phyloP scores from a whole-genome alignment of 2,329 filamentous ascomycete genomes.

The Colletotrichum chlorophyti region DNA sequence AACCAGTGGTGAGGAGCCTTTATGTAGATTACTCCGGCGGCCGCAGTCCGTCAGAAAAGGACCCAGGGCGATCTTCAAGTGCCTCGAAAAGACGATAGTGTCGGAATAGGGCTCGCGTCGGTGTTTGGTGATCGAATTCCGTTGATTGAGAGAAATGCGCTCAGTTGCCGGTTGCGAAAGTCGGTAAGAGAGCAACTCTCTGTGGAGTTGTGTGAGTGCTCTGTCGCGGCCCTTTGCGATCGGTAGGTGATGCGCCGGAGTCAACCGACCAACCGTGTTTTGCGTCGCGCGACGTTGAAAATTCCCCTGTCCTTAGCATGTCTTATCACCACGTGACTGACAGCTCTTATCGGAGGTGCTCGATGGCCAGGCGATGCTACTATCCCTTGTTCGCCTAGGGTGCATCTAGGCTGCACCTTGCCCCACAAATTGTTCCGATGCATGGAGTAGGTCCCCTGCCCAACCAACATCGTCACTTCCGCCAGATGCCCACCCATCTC shows the following conservation, averaged over 20 bases:
- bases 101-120: too few relatives aligned
- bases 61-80: too few relatives aligned
- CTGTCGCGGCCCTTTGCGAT: conserved; percentile 27
- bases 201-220: not conserved
- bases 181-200: not conserved
- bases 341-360: not conserved
- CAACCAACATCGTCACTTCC: too few relatives aligned
- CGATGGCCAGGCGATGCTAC: not conserved
- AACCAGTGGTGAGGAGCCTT: not conserved
- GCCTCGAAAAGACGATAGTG: too few relatives aligned
- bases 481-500: too few relatives aligned
- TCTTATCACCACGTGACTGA: conserved; percentile 18
- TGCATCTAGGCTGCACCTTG: conserved; percentile 10
- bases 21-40: too few relatives aligned
- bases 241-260: conserved; percentile 20
- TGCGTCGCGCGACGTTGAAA: conserved; percentile 25
- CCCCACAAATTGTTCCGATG: not conserved
- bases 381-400: not conserved
- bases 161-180: not conserved
- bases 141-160: not conserved
- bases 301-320: not conserved
- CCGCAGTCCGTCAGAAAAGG: not conserved
- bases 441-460: not conserved
- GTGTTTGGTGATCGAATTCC: not conserved
- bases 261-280: conserved; percentile 22